Evolutionary conservation across 1,284 basidiomycete genomes (phyloP), one percentile per base, ranked within the genome.

Genomic region (Leccinum angustisporum): DNA sequence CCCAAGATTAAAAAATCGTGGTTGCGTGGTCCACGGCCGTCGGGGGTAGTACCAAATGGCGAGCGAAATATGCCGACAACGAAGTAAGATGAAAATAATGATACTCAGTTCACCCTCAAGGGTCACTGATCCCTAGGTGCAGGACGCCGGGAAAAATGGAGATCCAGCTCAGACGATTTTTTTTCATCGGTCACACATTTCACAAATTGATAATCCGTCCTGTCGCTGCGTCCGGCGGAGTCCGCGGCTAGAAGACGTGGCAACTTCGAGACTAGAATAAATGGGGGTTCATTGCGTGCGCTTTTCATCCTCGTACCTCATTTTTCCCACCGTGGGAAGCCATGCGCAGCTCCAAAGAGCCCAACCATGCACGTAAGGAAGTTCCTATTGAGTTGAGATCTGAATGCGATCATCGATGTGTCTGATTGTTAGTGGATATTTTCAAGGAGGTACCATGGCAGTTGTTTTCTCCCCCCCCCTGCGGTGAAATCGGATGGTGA

Each of bases 1-100:
- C 18, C 38, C 50, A 63, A 62, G 52, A 72, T 73, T 63, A 70
- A 72, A 70, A 65, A 59, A 56, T 61, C 16, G 57, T 60, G 70
- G 62, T 50, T 31, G 56, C 60, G 69, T 58, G 58, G 21, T 65
- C 36, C 43, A 52, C 18, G 30, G 52, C 48, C 18, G 18, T 21
- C 43, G 18, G 43, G 10, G 50, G 61, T 48, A 63, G 55, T 38
- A 21, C 43, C 38, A 50, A 61, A 57, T 54, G 27, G 54, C 40
- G 43, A 51, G 25, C 34, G 21, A 56, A 53, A 56, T 36, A 31
- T 48, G 25, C 51, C 25, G 36, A 68, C 71, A 70, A 21, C 50
- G 71, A 61, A 69, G 69, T 38, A 30, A 61, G 60, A 16, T 48
- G 56, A 58, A 57, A 55, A 57, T 53, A 40, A 13, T 38, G 5